phyloP scores from a whole-genome alignment of 2,329 filamentous ascomycete species.

The Alternaria metachromatica region DNA sequence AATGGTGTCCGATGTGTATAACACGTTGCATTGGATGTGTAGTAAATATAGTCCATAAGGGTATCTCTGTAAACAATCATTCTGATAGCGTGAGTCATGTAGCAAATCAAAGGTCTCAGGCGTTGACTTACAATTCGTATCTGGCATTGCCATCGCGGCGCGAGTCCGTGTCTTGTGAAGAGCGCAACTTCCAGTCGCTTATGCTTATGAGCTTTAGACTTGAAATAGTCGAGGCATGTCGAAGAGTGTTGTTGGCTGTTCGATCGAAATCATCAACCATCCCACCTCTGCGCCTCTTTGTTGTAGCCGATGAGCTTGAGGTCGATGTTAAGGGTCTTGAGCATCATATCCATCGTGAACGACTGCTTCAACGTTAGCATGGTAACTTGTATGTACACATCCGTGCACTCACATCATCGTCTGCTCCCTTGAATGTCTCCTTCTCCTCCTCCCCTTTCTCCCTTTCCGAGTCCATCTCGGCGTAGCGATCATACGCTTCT shows the following conservation, averaged over 20 bases:
- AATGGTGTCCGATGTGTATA: neutral
- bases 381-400: neutral
- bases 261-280: conserved; percentile 49
- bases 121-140: neutral
- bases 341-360: conserved; percentile 75
- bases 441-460: conserved; percentile 53
- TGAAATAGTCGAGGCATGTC: neutral
- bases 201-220: neutral
- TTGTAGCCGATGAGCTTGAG: conserved; percentile 69
- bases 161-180: neutral
- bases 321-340: conserved; percentile 69
- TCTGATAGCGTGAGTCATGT: neutral
- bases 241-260: neutral
- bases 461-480: conserved; percentile 46
- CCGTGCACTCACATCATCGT: conserved; percentile 48
- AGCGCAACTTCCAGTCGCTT: neutral
- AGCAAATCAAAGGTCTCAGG: neutral
- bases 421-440: conserved; percentile 38
- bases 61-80: conserved; percentile 3
- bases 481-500: conserved; percentile 57
- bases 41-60: neutral
- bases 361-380: conserved; percentile 47
- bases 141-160: neutral
- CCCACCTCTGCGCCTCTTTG: conserved; percentile 63
- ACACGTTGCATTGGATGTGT: neutral